These are phyloP conservation scores for Agastache rugosa DNA, from an alignment of 257 asterid species.

Conservation along the genomic window DNA sequence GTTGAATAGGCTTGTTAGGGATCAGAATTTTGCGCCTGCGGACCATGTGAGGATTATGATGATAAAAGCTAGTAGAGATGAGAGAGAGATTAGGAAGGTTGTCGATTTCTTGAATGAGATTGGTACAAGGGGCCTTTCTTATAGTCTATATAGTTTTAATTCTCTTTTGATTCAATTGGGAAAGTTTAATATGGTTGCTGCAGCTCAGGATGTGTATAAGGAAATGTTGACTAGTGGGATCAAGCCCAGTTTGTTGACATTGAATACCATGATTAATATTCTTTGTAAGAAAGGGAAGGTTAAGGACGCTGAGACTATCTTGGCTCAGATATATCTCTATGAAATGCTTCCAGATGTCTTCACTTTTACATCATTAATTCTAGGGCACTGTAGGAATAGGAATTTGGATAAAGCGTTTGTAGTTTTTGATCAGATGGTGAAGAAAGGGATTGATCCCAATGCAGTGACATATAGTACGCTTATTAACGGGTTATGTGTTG, in stretches of 20 bases:
- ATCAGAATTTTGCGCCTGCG: slow-evolving; percentile 62
- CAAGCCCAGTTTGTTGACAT: slow-evolving; percentile 68
- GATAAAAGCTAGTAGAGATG: slow-evolving; percentile 70
- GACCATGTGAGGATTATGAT: slow-evolving; percentile 80
- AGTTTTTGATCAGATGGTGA: slow-evolving; percentile 73
- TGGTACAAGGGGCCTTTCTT: slow-evolving; percentile 48
- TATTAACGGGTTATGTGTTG: slow-evolving; percentile 78
- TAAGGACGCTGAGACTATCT: slow-evolving; percentile 66
- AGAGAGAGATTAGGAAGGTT: slow-evolving; percentile 60
- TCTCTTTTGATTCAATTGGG: slow-evolving; percentile 86
- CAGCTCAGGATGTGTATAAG: slow-evolving; percentile 58
- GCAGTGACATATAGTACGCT: slow-evolving; percentile 73
- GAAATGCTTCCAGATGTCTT: slow-evolving; percentile 80
- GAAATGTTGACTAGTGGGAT: slow-evolving; percentile 62
- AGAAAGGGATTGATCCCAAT: slow-evolving; percentile 74
- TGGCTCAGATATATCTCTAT: slow-evolving; percentile 60
- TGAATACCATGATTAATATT: slow-evolving; percentile 83
- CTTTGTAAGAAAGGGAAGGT: slow-evolving; percentile 83
- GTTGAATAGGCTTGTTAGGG: slow-evolving; percentile 74
- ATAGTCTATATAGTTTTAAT: slow-evolving; percentile 71
- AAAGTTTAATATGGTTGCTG: slow-evolving; percentile 69
- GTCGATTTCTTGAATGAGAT: slow-evolving; percentile 64
- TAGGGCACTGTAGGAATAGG: slow-evolving; percentile 80
- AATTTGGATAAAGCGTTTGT: slow-evolving; percentile 67
- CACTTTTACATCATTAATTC: slow-evolving; percentile 79